Conservation (phyloP, 2,329 filamentous ascomycete genomes). For the Microdochium trichocladiopsis region DNA sequence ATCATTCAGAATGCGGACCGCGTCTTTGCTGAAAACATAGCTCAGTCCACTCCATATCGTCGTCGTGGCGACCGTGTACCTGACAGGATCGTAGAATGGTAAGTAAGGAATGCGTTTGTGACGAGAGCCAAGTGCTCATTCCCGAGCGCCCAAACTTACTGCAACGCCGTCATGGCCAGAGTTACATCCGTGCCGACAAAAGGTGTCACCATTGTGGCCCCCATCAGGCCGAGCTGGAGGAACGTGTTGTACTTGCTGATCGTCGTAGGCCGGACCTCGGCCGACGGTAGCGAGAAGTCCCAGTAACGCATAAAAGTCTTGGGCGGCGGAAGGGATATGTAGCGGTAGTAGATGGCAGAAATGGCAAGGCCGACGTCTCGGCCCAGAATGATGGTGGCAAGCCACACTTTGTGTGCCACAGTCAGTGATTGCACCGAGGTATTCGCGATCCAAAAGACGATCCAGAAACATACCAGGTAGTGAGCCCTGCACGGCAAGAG, state of each 20-base stretch:
- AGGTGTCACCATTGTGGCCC: constrained; percentile 74
- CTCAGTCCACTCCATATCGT: constrained; percentile 92
- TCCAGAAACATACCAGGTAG: constrained; percentile 58
- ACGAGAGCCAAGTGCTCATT: no score
- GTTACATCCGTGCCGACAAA: constrained; percentile 56
- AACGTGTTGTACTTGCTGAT: constrained; percentile 94
- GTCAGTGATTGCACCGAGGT: no score
- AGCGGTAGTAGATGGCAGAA: constrained; percentile 90
- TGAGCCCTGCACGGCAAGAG: constrained; percentile 73
- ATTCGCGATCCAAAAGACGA: constrained; percentile 2
- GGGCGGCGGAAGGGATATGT: constrained; percentile 85
- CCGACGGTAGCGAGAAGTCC: constrained; percentile 90
- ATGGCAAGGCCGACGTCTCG: constrained; percentile 78
- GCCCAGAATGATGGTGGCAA: constrained; percentile 84
- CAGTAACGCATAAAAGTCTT: constrained; percentile 92
- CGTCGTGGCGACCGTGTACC: constrained; percentile 78
- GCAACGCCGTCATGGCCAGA: constrained; percentile 50
- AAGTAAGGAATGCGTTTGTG: no score
- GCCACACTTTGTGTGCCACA: constrained; percentile 59
- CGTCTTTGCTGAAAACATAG: constrained; percentile 85
- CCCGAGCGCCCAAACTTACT: constrained; percentile 51
- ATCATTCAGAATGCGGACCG: constrained; percentile 70
- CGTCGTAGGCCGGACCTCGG: constrained; percentile 74
- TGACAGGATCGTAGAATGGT: constrained; percentile 24
- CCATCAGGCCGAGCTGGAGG: constrained; percentile 80